Percentiles rank a stretch among this genome's conserved stretches.
phyloP scores from a whole-genome alignment of 345 rosid species.

The Tarenaya hassleriana region DNA sequence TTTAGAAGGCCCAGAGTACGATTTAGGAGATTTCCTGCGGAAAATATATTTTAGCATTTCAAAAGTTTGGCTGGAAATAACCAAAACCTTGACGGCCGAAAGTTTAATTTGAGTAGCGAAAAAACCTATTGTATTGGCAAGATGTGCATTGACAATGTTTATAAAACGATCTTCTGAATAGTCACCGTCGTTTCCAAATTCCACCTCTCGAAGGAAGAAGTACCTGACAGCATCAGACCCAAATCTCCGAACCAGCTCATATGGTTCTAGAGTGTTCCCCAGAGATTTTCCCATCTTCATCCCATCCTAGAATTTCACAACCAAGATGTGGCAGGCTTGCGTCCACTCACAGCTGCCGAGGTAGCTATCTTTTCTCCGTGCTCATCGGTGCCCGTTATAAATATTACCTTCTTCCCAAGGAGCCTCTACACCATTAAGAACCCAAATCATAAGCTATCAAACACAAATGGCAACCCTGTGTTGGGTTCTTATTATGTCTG shows the following conservation, averaged over 20 bases:
- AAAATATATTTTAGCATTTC: conserved; percentile 1
- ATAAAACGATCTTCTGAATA: conserved; percentile 89
- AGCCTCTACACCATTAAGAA: conserved; percentile 63
- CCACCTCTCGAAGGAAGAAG: conserved; percentile 85
- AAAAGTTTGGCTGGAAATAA: not conserved
- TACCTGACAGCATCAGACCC: conserved; percentile 92
- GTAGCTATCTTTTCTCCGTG: conserved; percentile 95
- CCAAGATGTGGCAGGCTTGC: conserved; percentile 42
- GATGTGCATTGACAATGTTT: conserved; percentile 85
- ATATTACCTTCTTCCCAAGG: conserved; percentile 67
- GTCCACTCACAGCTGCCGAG: conserved; percentile 61
- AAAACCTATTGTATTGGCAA: conserved; percentile 85
- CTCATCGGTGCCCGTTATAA: conserved; percentile 89
- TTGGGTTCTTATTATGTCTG: too few species aligned
- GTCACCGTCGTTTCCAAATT: conserved; percentile 92
- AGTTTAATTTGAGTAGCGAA: conserved; percentile 15
- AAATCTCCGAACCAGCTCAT: conserved; percentile 67
- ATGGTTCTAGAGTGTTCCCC: conserved; percentile 88
- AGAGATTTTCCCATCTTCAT: conserved; percentile 98
- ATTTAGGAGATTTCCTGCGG: conserved; percentile 83
- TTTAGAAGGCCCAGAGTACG: conserved; percentile 91
- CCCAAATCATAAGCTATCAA: conserved; percentile 1
- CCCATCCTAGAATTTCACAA: conserved; percentile 75
- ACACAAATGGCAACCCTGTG: not conserved
- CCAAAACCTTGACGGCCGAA: not conserved